phyloP scores from a whole-genome alignment of 345 rosid genomes.

The Corchorus capsularis region DNA sequence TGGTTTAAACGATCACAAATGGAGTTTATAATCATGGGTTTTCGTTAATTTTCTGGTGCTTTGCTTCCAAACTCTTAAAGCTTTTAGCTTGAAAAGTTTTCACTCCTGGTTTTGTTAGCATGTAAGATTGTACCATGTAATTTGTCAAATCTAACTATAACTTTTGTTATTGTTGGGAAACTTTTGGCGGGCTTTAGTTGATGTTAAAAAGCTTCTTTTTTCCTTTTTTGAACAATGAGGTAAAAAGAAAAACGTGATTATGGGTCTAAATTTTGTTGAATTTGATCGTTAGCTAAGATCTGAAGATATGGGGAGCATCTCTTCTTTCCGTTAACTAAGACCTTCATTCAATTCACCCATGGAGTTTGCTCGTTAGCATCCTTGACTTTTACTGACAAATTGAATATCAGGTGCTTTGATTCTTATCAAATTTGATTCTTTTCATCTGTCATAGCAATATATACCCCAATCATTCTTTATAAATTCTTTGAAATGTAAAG shows the following conservation, averaged over 20 bases:
- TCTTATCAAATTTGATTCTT: constrained; percentile 39
- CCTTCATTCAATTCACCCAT: constrained; percentile 21
- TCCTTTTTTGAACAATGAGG: constrained; percentile 27
- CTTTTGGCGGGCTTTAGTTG: constrained; percentile 40
- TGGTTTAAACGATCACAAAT: constrained; percentile 23
- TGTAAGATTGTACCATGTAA: constrained; percentile 41
- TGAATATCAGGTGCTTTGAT: constrained; percentile 34
- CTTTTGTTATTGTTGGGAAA: constrained; percentile 21
- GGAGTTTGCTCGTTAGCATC: constrained; percentile 39
- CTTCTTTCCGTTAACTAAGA: constrained; percentile 35
- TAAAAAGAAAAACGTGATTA: constrained; percentile 16
- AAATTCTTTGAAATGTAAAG: constrained; percentile 45
- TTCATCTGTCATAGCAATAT: constrained; percentile 33
- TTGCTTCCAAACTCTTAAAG: constrained; percentile 13
- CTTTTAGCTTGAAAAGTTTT: constrained; percentile 18
- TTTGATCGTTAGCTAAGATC: constrained; percentile 40
- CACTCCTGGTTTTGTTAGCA: constrained; percentile 17
- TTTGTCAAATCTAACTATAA: constrained; percentile 23
- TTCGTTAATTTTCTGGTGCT: constrained; percentile 41
- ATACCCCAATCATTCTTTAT: constrained; percentile 35
- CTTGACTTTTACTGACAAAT: constrained; percentile 21
- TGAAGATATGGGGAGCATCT: constrained; percentile 37
- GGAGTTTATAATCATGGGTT: constrained; percentile 37
- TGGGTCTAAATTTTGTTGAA: constrained; percentile 33
- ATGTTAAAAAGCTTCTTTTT: constrained; percentile 19